Percentiles rank a stretch among this genome's conserved stretches.
phyloP scores from a whole-genome alignment of 176 grass and related monocot genomes.

The Elaeis guineensis region DNA sequence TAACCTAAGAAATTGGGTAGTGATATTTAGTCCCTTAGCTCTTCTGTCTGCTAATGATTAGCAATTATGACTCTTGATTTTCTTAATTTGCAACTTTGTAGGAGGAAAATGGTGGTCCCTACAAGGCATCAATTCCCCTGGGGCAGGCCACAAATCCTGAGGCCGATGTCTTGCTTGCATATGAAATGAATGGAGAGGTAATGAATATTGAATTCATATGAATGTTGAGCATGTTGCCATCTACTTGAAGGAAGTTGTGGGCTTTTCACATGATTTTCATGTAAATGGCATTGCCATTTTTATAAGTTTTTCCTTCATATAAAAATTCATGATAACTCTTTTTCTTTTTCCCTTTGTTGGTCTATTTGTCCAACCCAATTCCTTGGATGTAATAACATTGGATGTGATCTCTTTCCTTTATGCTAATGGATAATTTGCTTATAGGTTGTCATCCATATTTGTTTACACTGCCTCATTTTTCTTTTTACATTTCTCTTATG shows the following conservation, averaged over 20 bases:
- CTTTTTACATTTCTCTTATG: too few relatives aligned
- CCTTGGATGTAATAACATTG: too few relatives aligned
- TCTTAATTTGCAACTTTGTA: not conserved
- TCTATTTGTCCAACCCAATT: too few relatives aligned
- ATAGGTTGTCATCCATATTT: too few relatives aligned
- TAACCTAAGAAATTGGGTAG: not conserved
- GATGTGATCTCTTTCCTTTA: too few relatives aligned
- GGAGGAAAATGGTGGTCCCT: conserved; percentile 38
- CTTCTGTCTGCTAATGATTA: too few relatives aligned
- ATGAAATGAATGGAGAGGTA: conserved; percentile 46
- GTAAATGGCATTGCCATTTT: not conserved
- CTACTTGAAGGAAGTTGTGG: not conserved
- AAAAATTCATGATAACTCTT: not conserved
- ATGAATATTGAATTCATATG: conserved; percentile 11
- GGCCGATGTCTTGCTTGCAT: conserved; percentile 35
- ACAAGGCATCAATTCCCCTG: conserved; percentile 38
- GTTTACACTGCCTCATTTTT: too few relatives aligned
- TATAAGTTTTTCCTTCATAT: not conserved
- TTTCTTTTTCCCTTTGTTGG: too few relatives aligned
- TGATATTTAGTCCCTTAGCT: too few relatives aligned
- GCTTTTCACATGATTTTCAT: not conserved
- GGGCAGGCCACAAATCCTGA: conserved; percentile 32
- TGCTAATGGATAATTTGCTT: too few relatives aligned
- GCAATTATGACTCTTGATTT: too few relatives aligned
- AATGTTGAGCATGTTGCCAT: not conserved